Base-by-base conservation (phyloP, 192 early-diverging fungal species). In the Backusella liffmaniae region DNA sequence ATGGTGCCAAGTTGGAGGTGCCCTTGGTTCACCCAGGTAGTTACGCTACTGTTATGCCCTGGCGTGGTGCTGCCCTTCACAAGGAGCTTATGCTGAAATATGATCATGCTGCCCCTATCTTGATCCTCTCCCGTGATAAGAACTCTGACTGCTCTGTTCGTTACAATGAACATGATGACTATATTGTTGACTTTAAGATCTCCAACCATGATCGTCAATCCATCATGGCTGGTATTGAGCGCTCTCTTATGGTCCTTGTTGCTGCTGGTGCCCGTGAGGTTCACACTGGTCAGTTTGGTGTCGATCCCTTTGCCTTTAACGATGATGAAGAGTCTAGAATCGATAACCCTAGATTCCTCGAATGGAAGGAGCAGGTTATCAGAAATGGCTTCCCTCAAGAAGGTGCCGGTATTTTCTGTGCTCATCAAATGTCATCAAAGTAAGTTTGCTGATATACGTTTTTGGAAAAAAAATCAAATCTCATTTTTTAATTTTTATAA, bases 341-440 rank as follows among this genome's bases (percentile, higher is more conserved):
- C 6, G 84, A 83, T 53, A 76, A 76, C 41, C 70, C 67, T 30
- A 68, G 81, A 16, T 82, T 71, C 39, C 37, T 53, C 2, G 66
- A 87, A 78, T 73, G 76, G 78, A n/a, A 23, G 34, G 80, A 74
- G 5, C 70, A 73, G 34, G 79, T 82, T 5, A 75, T 68, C 44
- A 81, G 73, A 46, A 23, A 41, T 34, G 81, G 85, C 15, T 16
- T 87, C 49, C 67, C 76, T 32, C 41, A 77, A 1, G 75, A 76
- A 29, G 83, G 80, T 36, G 56, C 81, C 23, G 69, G 68, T 18
- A 35, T 91, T 39, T 85, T 87, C n/a, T 74, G 72, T 77, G 88
- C 89, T 7, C 91, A 95, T 85, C 93, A 93, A 74, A 90, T 90
- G 88, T 83, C 87, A 68, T 77, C 88, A 13, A 85, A 83, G 85